Percentiles rank a stretch among this genome's conserved stretches.
Conservation (phyloP, 176 grass and related monocot species). For the Carex cristatella region DNA sequence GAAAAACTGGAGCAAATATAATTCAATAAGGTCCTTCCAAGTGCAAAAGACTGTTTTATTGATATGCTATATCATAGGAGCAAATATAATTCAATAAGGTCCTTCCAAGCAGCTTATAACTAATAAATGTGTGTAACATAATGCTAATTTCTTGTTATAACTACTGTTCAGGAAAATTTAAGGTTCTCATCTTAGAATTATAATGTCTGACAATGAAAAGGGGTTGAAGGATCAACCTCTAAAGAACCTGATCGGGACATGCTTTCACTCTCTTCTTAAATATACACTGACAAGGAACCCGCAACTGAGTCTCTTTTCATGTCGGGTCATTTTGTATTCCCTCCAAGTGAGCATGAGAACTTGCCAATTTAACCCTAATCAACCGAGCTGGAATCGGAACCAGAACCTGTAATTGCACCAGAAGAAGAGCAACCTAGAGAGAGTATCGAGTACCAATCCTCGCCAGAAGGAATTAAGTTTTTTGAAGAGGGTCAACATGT, state of each 20-base stretch:
- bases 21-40: background rate
- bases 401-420: background rate
- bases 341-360: conserved; percentile 81
- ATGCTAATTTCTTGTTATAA: background rate
- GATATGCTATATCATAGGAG: background rate
- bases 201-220: conserved; percentile 17
- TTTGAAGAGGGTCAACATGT: conserved; percentile 19
- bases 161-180: background rate
- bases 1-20: background rate
- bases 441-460: background rate
- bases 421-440: conserved; percentile 12
- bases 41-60: background rate
- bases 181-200: background rate
- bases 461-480: conserved; percentile 7
- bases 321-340: conserved; percentile 68
- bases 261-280: conserved; percentile 7
- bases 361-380: conserved; percentile 50
- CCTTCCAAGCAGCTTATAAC: no score
- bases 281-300: background rate
- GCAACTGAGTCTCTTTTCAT: conserved; percentile 5
- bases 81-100: no score
- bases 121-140: no score
- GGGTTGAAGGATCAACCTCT: conserved; percentile 10
- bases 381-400: background rate
- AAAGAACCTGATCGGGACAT: conserved; percentile 19